Evolutionary conservation across 331 rosid species (phyloP).

Genomic region (Malus hybrid): DNA sequence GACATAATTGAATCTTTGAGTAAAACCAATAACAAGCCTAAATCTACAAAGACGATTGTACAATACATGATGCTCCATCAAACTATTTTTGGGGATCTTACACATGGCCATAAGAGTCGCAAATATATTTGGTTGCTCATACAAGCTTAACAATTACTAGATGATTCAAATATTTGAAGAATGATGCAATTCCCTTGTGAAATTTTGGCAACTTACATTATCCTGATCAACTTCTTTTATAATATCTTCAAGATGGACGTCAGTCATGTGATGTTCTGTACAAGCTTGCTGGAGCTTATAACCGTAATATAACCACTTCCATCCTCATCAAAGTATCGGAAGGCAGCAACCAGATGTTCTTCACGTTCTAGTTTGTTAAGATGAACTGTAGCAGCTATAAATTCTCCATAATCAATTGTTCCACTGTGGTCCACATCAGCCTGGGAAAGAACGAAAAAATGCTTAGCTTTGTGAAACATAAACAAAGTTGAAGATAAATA

Average conservation of each 20-base stretch:
- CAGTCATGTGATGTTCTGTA: slow-evolving; percentile 83
- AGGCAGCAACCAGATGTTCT: slow-evolving; percentile 96
- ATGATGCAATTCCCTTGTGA: neutral
- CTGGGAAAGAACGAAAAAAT: slow-evolving; percentile 41
- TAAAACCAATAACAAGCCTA: neutral
- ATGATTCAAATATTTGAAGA: neutral
- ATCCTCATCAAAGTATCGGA: slow-evolving; percentile 92
- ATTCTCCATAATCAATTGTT: slow-evolving; percentile 96
- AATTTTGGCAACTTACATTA: slow-evolving; percentile 53
- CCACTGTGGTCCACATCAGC: slow-evolving; percentile 99
- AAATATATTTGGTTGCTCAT: too few species aligned
- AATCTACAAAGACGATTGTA: neutral
- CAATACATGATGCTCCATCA: neutral
- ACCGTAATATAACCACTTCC: slow-evolving; percentile 96
- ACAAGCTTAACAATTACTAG: neutral
- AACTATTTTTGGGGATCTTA: neutral
- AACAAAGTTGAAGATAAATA: neutral
- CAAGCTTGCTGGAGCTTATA: slow-evolving; percentile 99
- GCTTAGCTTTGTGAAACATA: slow-evolving; percentile 14
- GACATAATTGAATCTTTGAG: neutral
- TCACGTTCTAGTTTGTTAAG: slow-evolving; percentile 99
- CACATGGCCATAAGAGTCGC: too few species aligned
- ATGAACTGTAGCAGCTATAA: slow-evolving; percentile 97
- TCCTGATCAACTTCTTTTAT: slow-evolving; percentile 98
- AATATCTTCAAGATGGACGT: slow-evolving; percentile 80